A percentile compares a stretch with the other conserved stretches of the same genome.
phyloP scores from a whole-genome alignment of 768 basidiomycete genomes.

The Kwoniella sp. region DNA sequence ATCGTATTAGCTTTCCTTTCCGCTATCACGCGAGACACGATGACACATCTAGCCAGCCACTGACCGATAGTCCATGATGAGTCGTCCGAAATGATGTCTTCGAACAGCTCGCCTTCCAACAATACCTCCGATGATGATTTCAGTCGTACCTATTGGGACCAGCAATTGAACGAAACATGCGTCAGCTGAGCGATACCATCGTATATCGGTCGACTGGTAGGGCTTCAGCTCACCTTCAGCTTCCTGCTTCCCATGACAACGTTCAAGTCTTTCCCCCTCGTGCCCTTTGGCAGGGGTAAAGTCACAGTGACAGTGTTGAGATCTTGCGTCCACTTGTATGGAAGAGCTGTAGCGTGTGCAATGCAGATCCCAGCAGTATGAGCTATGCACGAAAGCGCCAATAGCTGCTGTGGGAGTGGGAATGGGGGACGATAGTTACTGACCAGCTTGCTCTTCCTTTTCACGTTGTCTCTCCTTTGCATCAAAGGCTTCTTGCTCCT shows the following conservation, averaged over 20 bases:
- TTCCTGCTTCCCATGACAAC: conserved; percentile 78
- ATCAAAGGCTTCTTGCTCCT: conserved; percentile 75
- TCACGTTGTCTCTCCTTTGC: conserved; percentile 68
- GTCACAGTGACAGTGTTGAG: conserved; percentile 81
- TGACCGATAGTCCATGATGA: conserved; percentile 93
- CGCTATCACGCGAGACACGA: too few species aligned
- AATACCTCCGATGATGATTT: conserved; percentile 79
- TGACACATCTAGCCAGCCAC: too few species aligned
- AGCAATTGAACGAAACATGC: neutral
- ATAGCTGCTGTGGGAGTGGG: neutral
- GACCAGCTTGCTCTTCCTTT: conserved; percentile 79
- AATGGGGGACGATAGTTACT: too few species aligned
- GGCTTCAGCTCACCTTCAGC: conserved; percentile 70
- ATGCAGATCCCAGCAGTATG: neutral
- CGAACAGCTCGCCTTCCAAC: conserved; percentile 84
- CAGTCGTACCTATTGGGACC: conserved; percentile 56
- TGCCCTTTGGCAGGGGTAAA: conserved; percentile 83
- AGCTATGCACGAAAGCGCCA: conserved; percentile 4
- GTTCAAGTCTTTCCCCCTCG: conserved; percentile 72
- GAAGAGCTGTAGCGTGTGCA: conserved; percentile 64
- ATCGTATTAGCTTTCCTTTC: too few species aligned
- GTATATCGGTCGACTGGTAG: too few species aligned
- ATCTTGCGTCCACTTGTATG: conserved; percentile 89
- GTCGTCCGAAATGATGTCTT: conserved; percentile 92
- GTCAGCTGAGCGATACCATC: too few species aligned